phyloP scores from a whole-genome alignment of 768 basidiomycete species.

The Tremella mesenterica region DNA sequence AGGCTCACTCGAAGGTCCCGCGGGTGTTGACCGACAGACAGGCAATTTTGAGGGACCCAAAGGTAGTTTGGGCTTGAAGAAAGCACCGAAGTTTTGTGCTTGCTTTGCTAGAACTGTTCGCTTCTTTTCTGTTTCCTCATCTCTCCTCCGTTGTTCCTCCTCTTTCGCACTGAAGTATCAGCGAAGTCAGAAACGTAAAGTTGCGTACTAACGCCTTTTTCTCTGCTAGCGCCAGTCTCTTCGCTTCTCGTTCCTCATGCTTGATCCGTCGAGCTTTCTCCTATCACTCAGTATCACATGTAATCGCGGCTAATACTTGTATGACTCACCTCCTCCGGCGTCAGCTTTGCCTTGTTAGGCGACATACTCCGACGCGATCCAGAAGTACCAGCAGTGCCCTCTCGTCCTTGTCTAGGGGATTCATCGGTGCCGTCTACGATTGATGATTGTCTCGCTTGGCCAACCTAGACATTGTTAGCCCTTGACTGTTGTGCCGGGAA shows the following conservation, averaged over 20 bases:
- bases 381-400: slow-evolving; percentile 28
- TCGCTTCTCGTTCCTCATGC: slow-evolving; percentile 34
- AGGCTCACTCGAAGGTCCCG: slow-evolving; percentile 26
- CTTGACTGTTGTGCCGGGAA: too few species aligned
- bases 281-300: slow-evolving; percentile 15
- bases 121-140: slow-evolving; percentile 19
- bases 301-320: background rate
- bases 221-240: slow-evolving; percentile 18
- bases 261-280: slow-evolving; percentile 27
- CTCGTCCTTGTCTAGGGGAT: slow-evolving; percentile 23
- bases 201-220: slow-evolving; percentile 30
- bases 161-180: slow-evolving; percentile 22
- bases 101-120: slow-evolving; percentile 24
- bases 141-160: slow-evolving; percentile 5
- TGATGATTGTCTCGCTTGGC: too few species aligned
- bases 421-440: slow-evolving; percentile 1
- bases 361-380: slow-evolving; percentile 31
- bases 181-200: background rate
- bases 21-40: slow-evolving; percentile 15
- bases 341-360: slow-evolving; percentile 29
- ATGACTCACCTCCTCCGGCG: slow-evolving; percentile 34
- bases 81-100: slow-evolving; percentile 16
- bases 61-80: too few species aligned
- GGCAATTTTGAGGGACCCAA: too few species aligned
- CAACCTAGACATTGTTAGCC: too few species aligned